Conservation (phyloP, 176 grass and related monocot species). For the Chrysopogon serrulatus region DNA sequence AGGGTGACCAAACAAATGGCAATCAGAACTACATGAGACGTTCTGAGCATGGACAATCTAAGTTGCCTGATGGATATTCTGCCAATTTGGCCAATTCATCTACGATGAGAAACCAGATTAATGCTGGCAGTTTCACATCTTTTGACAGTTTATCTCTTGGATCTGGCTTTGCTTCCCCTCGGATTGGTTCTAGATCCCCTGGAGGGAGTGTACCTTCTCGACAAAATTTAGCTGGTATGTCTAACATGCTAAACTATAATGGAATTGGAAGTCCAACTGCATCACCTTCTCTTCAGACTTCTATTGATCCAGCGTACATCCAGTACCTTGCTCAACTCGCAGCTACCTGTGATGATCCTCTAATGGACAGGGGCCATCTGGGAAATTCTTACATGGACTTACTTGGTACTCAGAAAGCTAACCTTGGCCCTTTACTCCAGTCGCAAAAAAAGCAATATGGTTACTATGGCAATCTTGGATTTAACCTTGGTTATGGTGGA, state of each 20-base stretch:
- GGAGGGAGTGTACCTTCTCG: constrained; percentile 40
- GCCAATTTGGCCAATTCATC: constrained; percentile 44
- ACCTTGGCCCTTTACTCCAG: constrained; percentile 52
- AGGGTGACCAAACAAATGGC: constrained; percentile 36
- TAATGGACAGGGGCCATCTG: constrained; percentile 31
- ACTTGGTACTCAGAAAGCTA: constrained; percentile 53
- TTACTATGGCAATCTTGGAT: constrained; percentile 58
- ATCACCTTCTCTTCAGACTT: constrained; percentile 40
- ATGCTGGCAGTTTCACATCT: constrained; percentile 44
- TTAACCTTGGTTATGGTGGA: constrained; percentile 45
- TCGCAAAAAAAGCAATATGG: constrained; percentile 59
- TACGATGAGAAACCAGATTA: constrained; percentile 48
- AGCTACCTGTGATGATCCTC: constrained; percentile 44
- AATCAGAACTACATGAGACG: constrained; percentile 41
- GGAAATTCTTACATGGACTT: constrained; percentile 58
- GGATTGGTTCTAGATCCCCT: constrained; percentile 41
- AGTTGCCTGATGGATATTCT: constrained; percentile 33
- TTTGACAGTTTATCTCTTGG: constrained; percentile 37
- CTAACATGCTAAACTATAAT: constrained; percentile 50
- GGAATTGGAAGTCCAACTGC: constrained; percentile 43
- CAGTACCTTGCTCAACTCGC: constrained; percentile 60
- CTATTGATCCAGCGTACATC: constrained; percentile 51
- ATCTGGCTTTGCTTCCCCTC: constrained; percentile 49
- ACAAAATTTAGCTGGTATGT: constrained; percentile 48
- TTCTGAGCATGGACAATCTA: constrained; percentile 39